Base-by-base conservation (phyloP, 495 filamentous ascomycete genomes). In the Daldinia childiae region DNA sequence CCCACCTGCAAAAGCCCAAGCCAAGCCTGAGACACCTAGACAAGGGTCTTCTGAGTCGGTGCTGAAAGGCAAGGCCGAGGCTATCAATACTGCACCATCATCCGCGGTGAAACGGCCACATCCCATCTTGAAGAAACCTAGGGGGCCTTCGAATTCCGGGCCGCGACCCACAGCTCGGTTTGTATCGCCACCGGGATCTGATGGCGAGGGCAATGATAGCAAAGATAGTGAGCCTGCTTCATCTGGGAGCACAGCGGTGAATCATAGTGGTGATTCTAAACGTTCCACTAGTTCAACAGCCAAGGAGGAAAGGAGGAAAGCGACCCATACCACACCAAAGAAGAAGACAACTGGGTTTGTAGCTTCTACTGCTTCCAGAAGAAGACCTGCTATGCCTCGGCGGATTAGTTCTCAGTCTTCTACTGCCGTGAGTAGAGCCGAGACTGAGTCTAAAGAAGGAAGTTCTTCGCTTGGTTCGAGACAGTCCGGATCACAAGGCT, bases 71-170 rank as follows among this genome's bases (percentile, higher is more conserved):
- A 65, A 60, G 63, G 55, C 57, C 26, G 68, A 63, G 30, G 21
- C 51, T 26, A 68, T 58, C 58, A 77, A 72, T 58, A 14, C 59
- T 55, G 45, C 51, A 21, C 58, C 68, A 58, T 51, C 66, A 43
- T 64, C 56, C 27, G 66, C 63, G 38, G 67, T 68, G 32, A 81
- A 78, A 55, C 57, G 68, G 36, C 73, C 79, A 7, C 85, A 82
- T 74, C 81, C 85, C 0, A 87, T 86, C 50, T 71, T 86, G 62
- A 87, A 87, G 72, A 87, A 86, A 74, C 78, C 78, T 48, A 82
- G 85, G 63, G 83, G 81, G 8, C 83, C 85, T 60, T 86, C 84
- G 38, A 72, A 71, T 43, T 82, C 80, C n/a, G 83, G 82, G 48
- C 80, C 82, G 7, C 78, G 82, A 24, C 85, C 85, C 26, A 86